Evolutionary conservation across 2,329 filamentous ascomycete species (phyloP), one percentile per base, ranked within the genome.

Genomic region (Fusarium vanettenii): DNA sequence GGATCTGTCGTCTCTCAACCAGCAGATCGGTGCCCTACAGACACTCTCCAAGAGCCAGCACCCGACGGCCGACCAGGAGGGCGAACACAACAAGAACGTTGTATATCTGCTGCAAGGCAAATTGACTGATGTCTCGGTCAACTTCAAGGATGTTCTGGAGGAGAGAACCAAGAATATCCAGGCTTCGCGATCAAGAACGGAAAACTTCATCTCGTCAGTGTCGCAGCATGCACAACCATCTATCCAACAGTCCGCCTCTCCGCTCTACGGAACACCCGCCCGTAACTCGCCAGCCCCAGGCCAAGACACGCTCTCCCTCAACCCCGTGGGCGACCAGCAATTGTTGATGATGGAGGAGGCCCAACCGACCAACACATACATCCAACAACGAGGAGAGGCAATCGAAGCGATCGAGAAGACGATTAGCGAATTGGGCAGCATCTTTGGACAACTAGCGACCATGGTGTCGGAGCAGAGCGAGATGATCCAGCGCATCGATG

Each of bases 401-500:
- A 98, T 99, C 74, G 96, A 98, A 81, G 94, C 95, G 6, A 99
- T 99, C 70, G 97, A 99, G 83, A 92, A 94, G 77, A 99, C 97
- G 2, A 99, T 99, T 77, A 92, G 91, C 73, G 97, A 99, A 82
- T 88, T 99, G 1, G 97, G 97, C 31, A 86, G 86, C 60, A 98
- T 98, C 72, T 98, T 98, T 82, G 94, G 95, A 10, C 96, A 99
- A 83, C 86, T 99, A 60, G 96, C 97, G 39, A 92, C 94, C 76
- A 98, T 99, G 97, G 97, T 99, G 33, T 95, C 93, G 65, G 96
- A 99, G 83, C 97, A 99, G 85, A 95, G 94, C 71, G 97, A 98
- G 84, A 97, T 98, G 93, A 97, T 99, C 75, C 95, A 98, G 84
- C 89, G 96, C 60, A 98, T 98, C 80, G 96, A 98, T 79, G 96